Evolutionary conservation across 768 basidiomycete genomes (phyloP).

Genomic region (Xerocomellus amylosporus): DNA sequence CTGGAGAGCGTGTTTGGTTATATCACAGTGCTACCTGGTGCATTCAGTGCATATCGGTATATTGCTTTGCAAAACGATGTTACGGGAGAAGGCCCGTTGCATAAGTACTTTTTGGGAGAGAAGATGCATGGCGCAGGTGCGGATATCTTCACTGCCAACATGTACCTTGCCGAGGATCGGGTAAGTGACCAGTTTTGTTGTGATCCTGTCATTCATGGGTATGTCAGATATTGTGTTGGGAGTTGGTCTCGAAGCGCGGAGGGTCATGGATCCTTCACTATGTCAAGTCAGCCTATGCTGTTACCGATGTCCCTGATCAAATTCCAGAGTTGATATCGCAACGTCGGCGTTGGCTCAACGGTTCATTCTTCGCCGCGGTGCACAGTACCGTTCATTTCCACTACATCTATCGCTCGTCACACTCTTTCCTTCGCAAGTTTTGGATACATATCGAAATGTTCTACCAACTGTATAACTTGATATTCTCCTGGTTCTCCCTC

Average conservation of each 20-base stretch:
- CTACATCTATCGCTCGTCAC: slow-evolving; percentile 91
- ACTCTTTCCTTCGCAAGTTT: slow-evolving; percentile 77
- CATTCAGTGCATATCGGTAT: slow-evolving; percentile 89
- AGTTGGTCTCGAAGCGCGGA: slow-evolving; percentile 91
- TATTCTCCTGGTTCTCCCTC: slow-evolving; percentile 90
- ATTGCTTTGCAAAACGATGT: slow-evolving; percentile 88
- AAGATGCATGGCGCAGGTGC: slow-evolving; percentile 86
- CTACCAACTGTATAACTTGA: slow-evolving; percentile 85
- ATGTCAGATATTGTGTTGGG: slow-evolving; percentile 88
- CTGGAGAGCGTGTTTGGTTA: slow-evolving; percentile 89
- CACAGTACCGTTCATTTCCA: slow-evolving; percentile 92
- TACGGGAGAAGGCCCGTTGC: slow-evolving; percentile 80
- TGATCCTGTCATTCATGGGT: slow-evolving; percentile 2
- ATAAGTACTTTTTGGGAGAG: slow-evolving; percentile 97
- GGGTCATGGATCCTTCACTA: slow-evolving; percentile 93
- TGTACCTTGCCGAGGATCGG: slow-evolving; percentile 93
- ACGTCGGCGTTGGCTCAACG: slow-evolving; percentile 94
- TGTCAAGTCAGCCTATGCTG: slow-evolving; percentile 90
- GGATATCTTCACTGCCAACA: slow-evolving; percentile 93
- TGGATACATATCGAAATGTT: slow-evolving; percentile 95
- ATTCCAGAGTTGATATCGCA: slow-evolving; percentile 94
- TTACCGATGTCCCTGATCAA: slow-evolving; percentile 93
- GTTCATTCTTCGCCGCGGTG: slow-evolving; percentile 96
- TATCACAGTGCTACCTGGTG: slow-evolving; percentile 90
- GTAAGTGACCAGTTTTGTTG: slow-evolving; percentile 32